Percentiles rank a stretch among this genome's conserved stretches.
Conservation (phyloP, 2,329 filamentous ascomycete species). For the Fusarium dlaminii region DNA sequence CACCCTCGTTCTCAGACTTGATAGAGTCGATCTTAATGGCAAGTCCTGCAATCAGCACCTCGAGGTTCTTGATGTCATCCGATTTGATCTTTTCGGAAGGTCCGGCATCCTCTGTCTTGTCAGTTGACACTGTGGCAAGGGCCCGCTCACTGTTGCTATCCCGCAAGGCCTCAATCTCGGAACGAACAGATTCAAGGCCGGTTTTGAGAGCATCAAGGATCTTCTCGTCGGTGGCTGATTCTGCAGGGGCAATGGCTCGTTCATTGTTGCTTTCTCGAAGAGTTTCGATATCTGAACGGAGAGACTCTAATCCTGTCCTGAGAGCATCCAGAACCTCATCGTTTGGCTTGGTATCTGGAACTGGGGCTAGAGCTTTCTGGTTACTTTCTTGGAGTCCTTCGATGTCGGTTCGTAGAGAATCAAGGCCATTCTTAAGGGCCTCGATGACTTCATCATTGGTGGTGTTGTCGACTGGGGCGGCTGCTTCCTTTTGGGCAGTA, state of each 20-base stretch:
- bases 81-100: constrained; percentile 66
- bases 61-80: constrained; percentile 85
- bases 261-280: constrained; percentile 74
- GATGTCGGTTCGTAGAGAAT: constrained; percentile 38
- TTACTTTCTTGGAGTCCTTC: constrained; percentile 69
- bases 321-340: constrained; percentile 87
- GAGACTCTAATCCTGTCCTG: constrained; percentile 76
- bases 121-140: constrained; percentile 52
- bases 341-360: constrained; percentile 77
- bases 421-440: constrained; percentile 35
- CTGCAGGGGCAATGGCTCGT: constrained; percentile 56
- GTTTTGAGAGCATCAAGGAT: constrained; percentile 85
- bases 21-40: constrained; percentile 79
- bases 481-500: constrained; percentile 60
- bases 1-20: constrained; percentile 46
- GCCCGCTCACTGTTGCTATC: constrained; percentile 59
- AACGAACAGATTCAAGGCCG: constrained; percentile 76
- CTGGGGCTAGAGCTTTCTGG: constrained; percentile 57
- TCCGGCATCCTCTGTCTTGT: constrained; percentile 39
- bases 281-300: constrained; percentile 77
- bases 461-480: constrained; percentile 15
- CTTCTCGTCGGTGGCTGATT: constrained; percentile 67
- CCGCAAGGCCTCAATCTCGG: constrained; percentile 79
- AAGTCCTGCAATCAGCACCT: constrained; percentile 82
- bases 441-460: constrained; percentile 36